Evolutionary conservation across 176 grass and related monocot species (phyloP).

Genomic region (Oryza glumipatula): DNA sequence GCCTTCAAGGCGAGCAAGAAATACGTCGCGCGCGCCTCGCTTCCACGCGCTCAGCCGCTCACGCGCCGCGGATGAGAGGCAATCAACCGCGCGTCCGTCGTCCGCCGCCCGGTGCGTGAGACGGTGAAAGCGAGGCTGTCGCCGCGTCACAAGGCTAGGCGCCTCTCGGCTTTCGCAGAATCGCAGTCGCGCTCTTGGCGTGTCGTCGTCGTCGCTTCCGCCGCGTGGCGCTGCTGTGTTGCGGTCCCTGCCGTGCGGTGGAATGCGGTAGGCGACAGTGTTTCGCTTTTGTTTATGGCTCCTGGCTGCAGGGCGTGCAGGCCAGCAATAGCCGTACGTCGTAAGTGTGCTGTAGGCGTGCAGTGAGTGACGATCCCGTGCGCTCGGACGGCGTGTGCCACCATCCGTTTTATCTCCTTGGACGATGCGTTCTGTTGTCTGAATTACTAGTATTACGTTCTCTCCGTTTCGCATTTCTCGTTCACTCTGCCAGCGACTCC

Average conservation of each 20-base stretch:
- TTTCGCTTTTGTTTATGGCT: slow-evolving; percentile 5
- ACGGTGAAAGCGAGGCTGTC: neutral
- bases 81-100: neutral
- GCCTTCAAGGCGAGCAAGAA: slow-evolving; percentile 31
- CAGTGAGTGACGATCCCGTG: neutral
- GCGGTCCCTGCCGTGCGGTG: too few relatives aligned
- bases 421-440: neutral
- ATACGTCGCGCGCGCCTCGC: too few relatives aligned
- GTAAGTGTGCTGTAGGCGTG: neutral
- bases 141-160: too few relatives aligned
- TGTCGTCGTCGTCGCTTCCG: neutral
- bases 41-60: too few relatives aligned
- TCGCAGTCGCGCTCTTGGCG: too few relatives aligned
- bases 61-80: slow-evolving; percentile 1
- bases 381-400: neutral
- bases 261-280: neutral
- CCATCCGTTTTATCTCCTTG: neutral
- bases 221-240: neutral
- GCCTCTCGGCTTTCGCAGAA: too few relatives aligned
- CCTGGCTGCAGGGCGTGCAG: neutral
- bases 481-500: neutral
- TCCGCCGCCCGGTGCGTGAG: neutral
- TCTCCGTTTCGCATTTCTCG: neutral
- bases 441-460: too few relatives aligned
- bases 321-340: neutral